Percentiles rank a stretch among this genome's conserved stretches.
Conservation (phyloP, 2,329 filamentous ascomycete genomes). For the Aspergillus terreus region DNA sequence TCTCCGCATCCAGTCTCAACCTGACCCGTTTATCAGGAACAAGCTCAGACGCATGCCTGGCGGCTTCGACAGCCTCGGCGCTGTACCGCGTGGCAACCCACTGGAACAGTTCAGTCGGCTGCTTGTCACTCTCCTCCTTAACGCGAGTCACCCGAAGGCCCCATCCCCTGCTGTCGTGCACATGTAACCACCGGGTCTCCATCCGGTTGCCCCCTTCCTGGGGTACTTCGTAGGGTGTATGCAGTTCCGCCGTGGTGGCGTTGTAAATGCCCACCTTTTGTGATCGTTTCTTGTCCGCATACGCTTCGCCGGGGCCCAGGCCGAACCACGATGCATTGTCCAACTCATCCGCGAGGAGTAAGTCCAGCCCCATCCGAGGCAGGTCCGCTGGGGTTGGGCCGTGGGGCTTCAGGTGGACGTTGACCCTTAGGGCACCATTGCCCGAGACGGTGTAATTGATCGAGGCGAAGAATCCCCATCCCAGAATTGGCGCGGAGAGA, state of each 20-base stretch:
- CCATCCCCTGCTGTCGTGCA: constrained; percentile 9
- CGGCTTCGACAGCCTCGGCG: too few species aligned
- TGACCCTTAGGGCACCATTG: background rate
- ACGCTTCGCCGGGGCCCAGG: constrained; percentile 23
- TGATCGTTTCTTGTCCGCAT: constrained; percentile 21
- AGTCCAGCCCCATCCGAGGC: constrained; percentile 14
- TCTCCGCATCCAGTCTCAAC: too few species aligned
- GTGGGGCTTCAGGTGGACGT: background rate
- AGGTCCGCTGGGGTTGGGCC: background rate
- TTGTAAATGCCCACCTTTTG: constrained; percentile 19
- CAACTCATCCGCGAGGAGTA: constrained; percentile 9
- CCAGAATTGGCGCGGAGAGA: constrained; percentile 20
- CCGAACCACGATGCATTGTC: constrained; percentile 22
- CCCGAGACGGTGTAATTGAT: constrained; percentile 14
- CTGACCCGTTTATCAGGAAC: too few species aligned
- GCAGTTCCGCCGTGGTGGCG: constrained; percentile 12
- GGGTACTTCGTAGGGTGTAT: constrained; percentile 24
- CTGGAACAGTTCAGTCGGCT: too few species aligned
- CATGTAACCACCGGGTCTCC: constrained; percentile 19
- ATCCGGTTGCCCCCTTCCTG: constrained; percentile 24
- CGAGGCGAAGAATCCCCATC: constrained; percentile 18
- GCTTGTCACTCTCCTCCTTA: too few species aligned
- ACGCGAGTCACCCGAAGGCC: background rate
- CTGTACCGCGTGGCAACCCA: too few species aligned
- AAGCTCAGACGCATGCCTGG: too few species aligned